Evolutionary conservation across 2,329 filamentous ascomycete species (phyloP).

Genomic region (Fusarium denticulatum): DNA sequence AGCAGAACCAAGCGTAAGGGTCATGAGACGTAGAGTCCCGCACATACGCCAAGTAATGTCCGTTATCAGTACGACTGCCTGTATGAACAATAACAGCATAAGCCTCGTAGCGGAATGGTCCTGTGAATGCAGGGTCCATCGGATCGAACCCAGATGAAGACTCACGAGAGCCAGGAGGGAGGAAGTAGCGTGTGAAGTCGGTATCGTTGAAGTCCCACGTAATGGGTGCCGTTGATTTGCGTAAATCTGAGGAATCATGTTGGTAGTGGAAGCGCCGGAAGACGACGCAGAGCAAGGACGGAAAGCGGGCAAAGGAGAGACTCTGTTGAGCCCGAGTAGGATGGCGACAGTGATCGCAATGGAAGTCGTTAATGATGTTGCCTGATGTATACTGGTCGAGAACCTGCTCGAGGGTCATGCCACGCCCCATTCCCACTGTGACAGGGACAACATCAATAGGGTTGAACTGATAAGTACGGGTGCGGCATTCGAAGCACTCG

Average conservation of each 20-base stretch:
- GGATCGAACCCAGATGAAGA: conserved; percentile 43
- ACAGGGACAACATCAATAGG: conserved; percentile 65
- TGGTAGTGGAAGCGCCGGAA: conserved; percentile 69
- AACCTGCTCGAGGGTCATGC: conserved; percentile 66
- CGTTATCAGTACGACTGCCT: conserved; percentile 73
- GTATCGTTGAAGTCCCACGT: conserved; percentile 81
- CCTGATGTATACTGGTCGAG: conserved; percentile 75
- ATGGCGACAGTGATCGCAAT: conserved; percentile 79
- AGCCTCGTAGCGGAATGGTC: conserved; percentile 80
- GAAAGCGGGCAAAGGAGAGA: conserved; percentile 79
- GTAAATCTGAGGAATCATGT: conserved; percentile 49
- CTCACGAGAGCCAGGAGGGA: conserved; percentile 48
- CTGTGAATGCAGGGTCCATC: conserved; percentile 54
- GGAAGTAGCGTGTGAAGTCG: conserved; percentile 59
- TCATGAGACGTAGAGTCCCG: conserved; percentile 62
- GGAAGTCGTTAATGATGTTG: conserved; percentile 74
- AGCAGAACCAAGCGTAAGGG: conserved; percentile 59
- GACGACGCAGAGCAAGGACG: conserved; percentile 80
- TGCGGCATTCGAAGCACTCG: conserved; percentile 70
- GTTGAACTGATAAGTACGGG: conserved; percentile 57
- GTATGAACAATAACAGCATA: conserved; percentile 86
- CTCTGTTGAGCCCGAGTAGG: conserved; percentile 75
- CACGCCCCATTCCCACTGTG: conserved; percentile 47
- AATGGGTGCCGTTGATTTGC: conserved; percentile 76
- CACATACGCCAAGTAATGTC: conserved; percentile 83